Evolutionary conservation across 176 grass and related monocot species (phyloP), one percentile per base, ranked within the genome.

Genomic region (Carex parvula): DNA sequence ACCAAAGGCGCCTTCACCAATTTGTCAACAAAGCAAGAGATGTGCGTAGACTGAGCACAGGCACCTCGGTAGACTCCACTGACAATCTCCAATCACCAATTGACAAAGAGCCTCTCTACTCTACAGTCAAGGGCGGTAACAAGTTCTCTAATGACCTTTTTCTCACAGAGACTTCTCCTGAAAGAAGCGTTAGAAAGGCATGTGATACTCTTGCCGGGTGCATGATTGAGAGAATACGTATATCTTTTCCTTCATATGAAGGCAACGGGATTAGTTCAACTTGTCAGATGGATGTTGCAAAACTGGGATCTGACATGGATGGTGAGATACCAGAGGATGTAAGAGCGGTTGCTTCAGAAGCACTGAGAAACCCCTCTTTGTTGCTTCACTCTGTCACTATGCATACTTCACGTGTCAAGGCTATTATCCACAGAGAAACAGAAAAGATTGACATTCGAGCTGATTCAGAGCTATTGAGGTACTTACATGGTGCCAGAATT

Each of bases 391-490:
- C 93, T 8, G 54, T 99, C 85, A 93, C 89, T 89, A 90, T 84
- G 20, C 91, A 93, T 84, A 90, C 91, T 81, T 83, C 79, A 71
- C 89, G 88, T 56, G 88, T 93, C 82, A 95, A 86, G 84, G 86
- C 84, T 81, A 80, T 95, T 76, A 88, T 99, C 85, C 96, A 89
- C 81, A 90, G 88, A 89, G 96, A 99, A 93, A 99, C 87, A 11
- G 96, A 95, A 52, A 99, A 95, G 83, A 93, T 99, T 74, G 93
- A 99, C 62, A 95, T 95, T 85, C 88, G 89, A 44, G 93, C 91
- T 81, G 96, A 95, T 87, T 93, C 93, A 59, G 96, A 99, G 90
- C 83, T 95, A 20, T 87, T 99, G 82, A 99, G 96, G 96, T 99
- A 95, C 79, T 84, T 65, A 35, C 2, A 78, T 78, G 10, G n/a